Conservation (phyloP, 2,329 filamentous ascomycete species). For the Aspergillus jensenii region DNA sequence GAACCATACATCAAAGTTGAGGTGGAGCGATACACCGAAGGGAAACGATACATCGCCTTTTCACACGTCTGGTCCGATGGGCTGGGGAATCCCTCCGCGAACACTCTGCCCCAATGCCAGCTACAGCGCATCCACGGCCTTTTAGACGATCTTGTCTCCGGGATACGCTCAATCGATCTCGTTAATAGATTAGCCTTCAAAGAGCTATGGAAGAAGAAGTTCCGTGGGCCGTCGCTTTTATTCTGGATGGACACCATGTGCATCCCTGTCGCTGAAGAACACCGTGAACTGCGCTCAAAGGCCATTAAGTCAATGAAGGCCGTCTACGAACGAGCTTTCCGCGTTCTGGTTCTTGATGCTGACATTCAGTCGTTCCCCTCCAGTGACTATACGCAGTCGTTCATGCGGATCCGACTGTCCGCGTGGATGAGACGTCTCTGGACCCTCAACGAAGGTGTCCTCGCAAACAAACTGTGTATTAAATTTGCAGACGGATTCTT, state of each 20-base stretch:
- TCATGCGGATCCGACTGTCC: conserved; percentile 7
- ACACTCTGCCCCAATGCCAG: conserved; percentile 5
- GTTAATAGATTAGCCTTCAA: conserved; percentile 4
- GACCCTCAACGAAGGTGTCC: conserved; percentile 8
- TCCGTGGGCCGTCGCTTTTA: conserved; percentile 2
- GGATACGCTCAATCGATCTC: background rate
- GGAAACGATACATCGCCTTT: conserved; percentile 5
- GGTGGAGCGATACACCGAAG: conserved; percentile 1
- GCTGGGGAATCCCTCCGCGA: conserved; percentile 3
- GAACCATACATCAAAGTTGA: background rate
- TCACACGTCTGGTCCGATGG: conserved; percentile 10
- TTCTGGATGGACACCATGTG: conserved; percentile 10
- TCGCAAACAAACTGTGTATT: conserved; percentile 1
- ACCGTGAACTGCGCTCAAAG: background rate
- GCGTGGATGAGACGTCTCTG: conserved; percentile 10
- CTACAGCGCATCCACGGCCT: background rate
- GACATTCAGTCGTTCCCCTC: conserved; percentile 1
- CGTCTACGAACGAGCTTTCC: conserved; percentile 5
- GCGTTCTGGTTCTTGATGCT: conserved; percentile 2
- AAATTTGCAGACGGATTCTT: conserved; percentile 4
- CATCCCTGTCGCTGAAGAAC: background rate
- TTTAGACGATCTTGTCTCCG: background rate
- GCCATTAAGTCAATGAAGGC: conserved; percentile 7
- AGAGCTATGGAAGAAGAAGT: conserved; percentile 8
- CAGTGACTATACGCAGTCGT: conserved; percentile 1